Percentiles rank a stretch among this genome's conserved stretches.
These are phyloP conservation scores for Hypoxylon subgilvum DNA, from an alignment of 495 filamentous ascomycete genomes.

Conservation along the genomic window DNA sequence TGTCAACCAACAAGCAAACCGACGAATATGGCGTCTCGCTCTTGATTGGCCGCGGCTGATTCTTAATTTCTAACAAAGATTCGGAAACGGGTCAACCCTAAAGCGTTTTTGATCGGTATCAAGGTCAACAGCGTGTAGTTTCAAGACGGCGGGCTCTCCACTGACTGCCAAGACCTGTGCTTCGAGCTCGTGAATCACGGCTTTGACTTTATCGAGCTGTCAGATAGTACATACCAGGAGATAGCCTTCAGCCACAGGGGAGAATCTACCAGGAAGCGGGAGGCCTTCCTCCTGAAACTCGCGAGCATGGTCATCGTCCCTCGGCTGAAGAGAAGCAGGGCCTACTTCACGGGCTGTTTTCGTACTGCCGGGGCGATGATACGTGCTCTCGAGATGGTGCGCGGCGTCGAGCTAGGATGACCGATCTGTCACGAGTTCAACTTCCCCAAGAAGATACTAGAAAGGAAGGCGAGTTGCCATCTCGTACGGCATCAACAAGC, in stretches of 20 bases:
- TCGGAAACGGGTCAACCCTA: conserved; percentile 48
- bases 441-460: conserved; percentile 55
- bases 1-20: conserved; percentile 63
- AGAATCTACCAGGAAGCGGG: conserved; percentile 61
- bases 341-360: conserved; percentile 68
- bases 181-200: conserved; percentile 56
- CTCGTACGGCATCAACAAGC: conserved; percentile 46
- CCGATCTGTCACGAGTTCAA: conserved; percentile 58
- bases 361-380: conserved; percentile 66
- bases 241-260: conserved; percentile 58
- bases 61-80: conserved; percentile 59
- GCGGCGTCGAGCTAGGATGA: conserved; percentile 63
- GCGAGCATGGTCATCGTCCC: conserved; percentile 64
- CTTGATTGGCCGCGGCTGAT: conserved; percentile 61
- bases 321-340: conserved; percentile 60
- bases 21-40: conserved; percentile 68
- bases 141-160: conserved; percentile 54
- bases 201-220: conserved; percentile 72
- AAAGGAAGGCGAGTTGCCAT: conserved; percentile 57
- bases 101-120: conserved; percentile 63
- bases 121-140: conserved; percentile 63
- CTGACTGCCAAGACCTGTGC: conserved; percentile 62
- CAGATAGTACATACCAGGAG: conserved; percentile 66
- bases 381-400: conserved; percentile 58
- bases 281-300: conserved; percentile 71